Base-by-base conservation (phyloP, 176 grass and related monocot species). In the Cenchrus americanus region DNA sequence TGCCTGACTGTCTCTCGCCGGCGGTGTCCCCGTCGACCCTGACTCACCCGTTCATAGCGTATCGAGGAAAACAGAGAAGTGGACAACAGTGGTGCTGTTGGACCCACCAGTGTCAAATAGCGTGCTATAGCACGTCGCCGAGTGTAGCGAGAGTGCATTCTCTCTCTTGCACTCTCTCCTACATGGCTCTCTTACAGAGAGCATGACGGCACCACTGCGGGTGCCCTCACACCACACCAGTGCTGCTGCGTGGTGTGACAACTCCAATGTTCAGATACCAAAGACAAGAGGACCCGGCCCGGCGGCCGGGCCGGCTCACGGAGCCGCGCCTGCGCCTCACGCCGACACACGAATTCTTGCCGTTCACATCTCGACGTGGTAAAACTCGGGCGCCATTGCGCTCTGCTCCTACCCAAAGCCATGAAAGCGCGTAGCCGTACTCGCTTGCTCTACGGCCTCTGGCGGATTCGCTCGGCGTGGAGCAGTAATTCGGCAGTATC, bases 331-430 rank as follows among this genome's bases (percentile, higher is more conserved):
- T 76, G 76, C 52, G 73, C 51, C 24, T 27, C 76, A 11, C 62
- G 4, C 82, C 77, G 88, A 44, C 43, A 86, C 84, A 62, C 79
- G 58, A 53, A 79, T 61, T 79, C 84, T 14, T 10, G 79, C 15
- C 17, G 27, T 83, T 79, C 79, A 66, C 73, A 86, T 49, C 43
- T 8, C 7, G 43, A 9, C 9, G 7, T 49, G 47, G 47, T 49
- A 49, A 49, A 49, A 49, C 47, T 12, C 47, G 47, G 47, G 47
- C 11, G 7, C 52, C 32, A 22, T 37, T 23, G 77, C 34, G 14
- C 44, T 44, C 43, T 79, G 13, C 32, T 75, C 32, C 23, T 46
- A 57, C 48, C 57, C n/a, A 42, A 42, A n/a, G 79, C 42, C 60
- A 59, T 78, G 57, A 52, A 81, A 24, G 14, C 72, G 73, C 54